phyloP scores from a whole-genome alignment of 2,329 filamentous ascomycete genomes.

The Cladosporium oxysporum region DNA sequence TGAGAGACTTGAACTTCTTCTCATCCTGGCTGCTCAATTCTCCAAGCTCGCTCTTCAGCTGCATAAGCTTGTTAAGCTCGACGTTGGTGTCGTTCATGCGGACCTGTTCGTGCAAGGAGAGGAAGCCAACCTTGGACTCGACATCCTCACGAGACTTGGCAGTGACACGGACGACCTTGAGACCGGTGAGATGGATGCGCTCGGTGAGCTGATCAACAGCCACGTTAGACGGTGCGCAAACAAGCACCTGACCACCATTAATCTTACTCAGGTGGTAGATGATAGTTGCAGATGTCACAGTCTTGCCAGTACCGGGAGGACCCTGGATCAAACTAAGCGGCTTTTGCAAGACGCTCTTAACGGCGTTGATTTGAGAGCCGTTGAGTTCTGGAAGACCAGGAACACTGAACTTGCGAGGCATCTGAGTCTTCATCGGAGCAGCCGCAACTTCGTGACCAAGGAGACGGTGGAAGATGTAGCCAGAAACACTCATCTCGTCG shows the following conservation, averaged over 20 bases:
- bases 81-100: slow-evolving; percentile 94
- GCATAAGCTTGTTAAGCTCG: slow-evolving; percentile 87
- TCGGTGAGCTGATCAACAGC: slow-evolving; percentile 98
- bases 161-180: slow-evolving; percentile 97
- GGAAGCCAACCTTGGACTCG: slow-evolving; percentile 94
- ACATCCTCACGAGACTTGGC: slow-evolving; percentile 98
- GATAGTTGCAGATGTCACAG: slow-evolving; percentile 96
- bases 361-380: slow-evolving; percentile 91
- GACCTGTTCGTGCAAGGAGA: slow-evolving; percentile 95
- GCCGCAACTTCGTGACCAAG: slow-evolving; percentile 93
- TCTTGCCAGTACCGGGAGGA: slow-evolving; percentile 96
- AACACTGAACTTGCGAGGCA: slow-evolving; percentile 96
- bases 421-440: slow-evolving; percentile 90
- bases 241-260: slow-evolving; percentile 90
- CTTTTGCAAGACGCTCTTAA: slow-evolving; percentile 91
- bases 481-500: slow-evolving; percentile 96
- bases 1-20: slow-evolving; percentile 97
- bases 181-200: slow-evolving; percentile 87
- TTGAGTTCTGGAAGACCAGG: slow-evolving; percentile 94
- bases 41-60: slow-evolving; percentile 87
- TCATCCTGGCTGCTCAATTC: slow-evolving; percentile 94
- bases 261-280: slow-evolving; percentile 97
- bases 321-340: slow-evolving; percentile 95
- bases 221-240: slow-evolving; percentile 97
- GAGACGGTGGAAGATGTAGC: slow-evolving; percentile 97